A percentile compares a stretch with the other conserved stretches of the same genome.
phyloP scores from a whole-genome alignment of 352 stramenopile genomes.

The Achlya hypogyna region DNA sequence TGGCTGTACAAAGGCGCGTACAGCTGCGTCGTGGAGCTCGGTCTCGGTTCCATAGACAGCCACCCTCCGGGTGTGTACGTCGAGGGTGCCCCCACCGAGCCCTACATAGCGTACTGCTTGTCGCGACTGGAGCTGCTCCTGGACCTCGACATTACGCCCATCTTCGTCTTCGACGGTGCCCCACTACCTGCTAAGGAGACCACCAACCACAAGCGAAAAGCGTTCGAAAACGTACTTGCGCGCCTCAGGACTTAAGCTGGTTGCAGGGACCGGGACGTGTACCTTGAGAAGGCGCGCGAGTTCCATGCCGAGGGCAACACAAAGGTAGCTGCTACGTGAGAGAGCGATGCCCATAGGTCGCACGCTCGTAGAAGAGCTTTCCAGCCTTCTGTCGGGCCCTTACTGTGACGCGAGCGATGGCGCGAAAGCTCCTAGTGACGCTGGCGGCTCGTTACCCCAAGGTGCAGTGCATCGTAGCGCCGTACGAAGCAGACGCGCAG shows the following conservation, averaged over 20 bases:
- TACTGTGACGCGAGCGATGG: conserved; percentile 66
- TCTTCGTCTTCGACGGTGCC: conserved; percentile 92
- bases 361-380: conserved; percentile 19
- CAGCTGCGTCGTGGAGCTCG: conserved; percentile 77
- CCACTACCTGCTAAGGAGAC: conserved; percentile 80
- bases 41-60: conserved; percentile 28
- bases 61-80: conserved; percentile 21
- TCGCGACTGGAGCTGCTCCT: conserved; percentile 83
- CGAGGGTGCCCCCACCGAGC: neutral
- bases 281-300: conserved; percentile 21
- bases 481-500: conserved; percentile 97
- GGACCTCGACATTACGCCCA: conserved; percentile 68
- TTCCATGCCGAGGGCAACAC: conserved; percentile 7
- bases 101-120: conserved; percentile 82
- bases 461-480: conserved; percentile 91
- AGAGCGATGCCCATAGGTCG: no score
- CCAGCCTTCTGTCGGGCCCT: conserved; percentile 42
- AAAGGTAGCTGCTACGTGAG: neutral
- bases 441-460: conserved; percentile 37
- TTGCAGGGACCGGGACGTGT: neutral
- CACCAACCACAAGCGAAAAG: conserved; percentile 40
- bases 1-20: conserved; percentile 90
- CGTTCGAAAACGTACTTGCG: conserved; percentile 26
- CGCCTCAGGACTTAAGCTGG: neutral
- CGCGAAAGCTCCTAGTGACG: conserved; percentile 51